Conservation (phyloP, 352 stramenopile genomes). For the Globisporangium orthogonon region DNA sequence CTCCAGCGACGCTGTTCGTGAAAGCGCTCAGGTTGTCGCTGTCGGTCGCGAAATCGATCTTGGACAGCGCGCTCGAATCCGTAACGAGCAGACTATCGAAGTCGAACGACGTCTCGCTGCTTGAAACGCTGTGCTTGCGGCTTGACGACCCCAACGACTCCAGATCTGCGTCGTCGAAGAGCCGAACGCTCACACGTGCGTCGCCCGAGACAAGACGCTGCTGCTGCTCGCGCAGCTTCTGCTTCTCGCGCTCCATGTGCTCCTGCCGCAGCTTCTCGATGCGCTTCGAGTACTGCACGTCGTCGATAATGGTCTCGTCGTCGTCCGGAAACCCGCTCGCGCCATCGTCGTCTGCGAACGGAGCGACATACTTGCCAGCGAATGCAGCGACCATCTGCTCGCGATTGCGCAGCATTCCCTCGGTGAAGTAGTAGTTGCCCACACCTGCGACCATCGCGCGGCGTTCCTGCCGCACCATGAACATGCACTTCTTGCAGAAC, state of each 20-base stretch:
- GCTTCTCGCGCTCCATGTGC: conserved; percentile 60
- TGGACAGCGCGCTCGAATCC: not conserved
- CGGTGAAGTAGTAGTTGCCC: conserved; percentile 38
- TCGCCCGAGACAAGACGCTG: not conserved
- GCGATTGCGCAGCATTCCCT: conserved; percentile 45
- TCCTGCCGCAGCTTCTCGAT: conserved; percentile 55
- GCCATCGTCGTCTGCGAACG: conserved; percentile 27
- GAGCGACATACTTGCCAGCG: conserved; percentile 15
- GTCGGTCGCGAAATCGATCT: not conserved
- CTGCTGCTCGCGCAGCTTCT: conserved; percentile 23
- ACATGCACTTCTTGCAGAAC: conserved; percentile 78
- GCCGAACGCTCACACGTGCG: not conserved
- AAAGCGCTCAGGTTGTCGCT: not conserved
- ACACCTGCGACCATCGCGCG: conserved; percentile 43
- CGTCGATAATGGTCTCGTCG: conserved; percentile 16
- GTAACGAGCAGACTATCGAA: not conserved
- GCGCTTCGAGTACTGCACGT: conserved; percentile 34
- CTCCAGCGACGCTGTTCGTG: not conserved
- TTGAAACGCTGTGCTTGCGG: not conserved
- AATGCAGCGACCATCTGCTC: conserved; percentile 13
- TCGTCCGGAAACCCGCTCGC: conserved; percentile 32
- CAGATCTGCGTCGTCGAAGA: not conserved
- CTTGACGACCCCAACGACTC: not conserved
- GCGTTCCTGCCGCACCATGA: conserved; percentile 51
- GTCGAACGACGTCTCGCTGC: not conserved